Base-by-base conservation (phyloP, 257 asterid species). In the Plantago major region DNA sequence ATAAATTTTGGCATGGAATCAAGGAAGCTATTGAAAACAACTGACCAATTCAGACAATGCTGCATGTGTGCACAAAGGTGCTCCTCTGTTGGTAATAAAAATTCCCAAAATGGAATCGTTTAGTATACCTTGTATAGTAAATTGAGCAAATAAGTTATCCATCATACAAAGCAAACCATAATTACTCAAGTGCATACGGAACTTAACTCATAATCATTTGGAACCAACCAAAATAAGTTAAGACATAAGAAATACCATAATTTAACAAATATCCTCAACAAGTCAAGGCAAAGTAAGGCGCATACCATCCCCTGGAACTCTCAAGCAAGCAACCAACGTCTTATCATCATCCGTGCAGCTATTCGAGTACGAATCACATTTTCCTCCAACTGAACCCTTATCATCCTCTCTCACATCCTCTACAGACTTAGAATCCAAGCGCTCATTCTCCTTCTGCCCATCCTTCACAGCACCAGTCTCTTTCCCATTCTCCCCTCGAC, bases 261-360 rank as follows among this genome's bases (percentile, higher is more conserved):
- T 7, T 33, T 7, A 33, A 33, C 40, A 33, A 33, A 33, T 7
- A 33, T 33, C 8, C 40, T 33, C 8, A 33, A 33, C 6, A 7
- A 4, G 8, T 33, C 40, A 33, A 33, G 22, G 28, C 3, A 38
- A 6, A 66, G 55, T 55, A 60, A 68, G 59, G 26, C 7, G n/a
- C 67, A 16, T 82, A 87, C 97, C 97, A 64, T 85, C 78, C 45
- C 97, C 97, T 15, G 91, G 95, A 80, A 90, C 95, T 81, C 87
- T 76, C 72, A 90, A 65, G 63, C 97, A 90, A 65, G 96, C 97
- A 72, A 88, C 85, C 60, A 90, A 61, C 4, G 81, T 67, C 72
- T 83, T 82, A 55, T 77, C 86, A 66, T 81, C 79, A 38, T 81
- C 89, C 16, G 67, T 75, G 76, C 97, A 90, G 42, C 90, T 84